These are phyloP conservation scores for Debaryomyces castellii DNA, from an alignment of 805 yeast genomes.

Conservation along the genomic window DNA sequence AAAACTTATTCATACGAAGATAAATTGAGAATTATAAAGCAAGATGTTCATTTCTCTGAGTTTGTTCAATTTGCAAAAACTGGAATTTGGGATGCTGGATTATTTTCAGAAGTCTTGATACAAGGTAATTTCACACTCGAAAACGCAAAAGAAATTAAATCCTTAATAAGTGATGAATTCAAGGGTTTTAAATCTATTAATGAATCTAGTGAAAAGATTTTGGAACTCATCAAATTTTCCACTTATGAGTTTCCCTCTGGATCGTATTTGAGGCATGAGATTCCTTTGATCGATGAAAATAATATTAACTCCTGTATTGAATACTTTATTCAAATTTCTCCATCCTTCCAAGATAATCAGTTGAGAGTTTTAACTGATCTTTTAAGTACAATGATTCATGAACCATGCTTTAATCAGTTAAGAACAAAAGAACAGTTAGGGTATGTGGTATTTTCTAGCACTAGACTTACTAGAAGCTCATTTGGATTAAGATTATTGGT, in stretches of 20 bases:
- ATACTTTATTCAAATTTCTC: constrained; percentile 68
- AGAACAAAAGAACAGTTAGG: constrained; percentile 96
- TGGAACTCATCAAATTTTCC: constrained; percentile 22
- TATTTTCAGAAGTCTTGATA: constrained; percentile 68
- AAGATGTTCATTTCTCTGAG: constrained; percentile 46
- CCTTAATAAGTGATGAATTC: constrained; percentile 40
- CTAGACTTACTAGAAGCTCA: constrained; percentile 65
- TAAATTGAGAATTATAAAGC: constrained; percentile 48
- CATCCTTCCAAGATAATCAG: constrained; percentile 18
- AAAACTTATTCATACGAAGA: constrained; percentile 65
- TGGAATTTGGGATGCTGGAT: constrained; percentile 50
- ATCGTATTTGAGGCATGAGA: constrained; percentile 46
- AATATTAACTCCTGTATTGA: constrained; percentile 86
- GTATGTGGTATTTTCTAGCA: constrained; percentile 84
- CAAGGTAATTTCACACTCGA: constrained; percentile 66
- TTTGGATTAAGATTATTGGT: constrained; percentile 72
- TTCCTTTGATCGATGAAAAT: constrained; percentile 55
- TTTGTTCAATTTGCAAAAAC: constrained; percentile 48
- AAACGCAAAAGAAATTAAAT: constrained; percentile 53
- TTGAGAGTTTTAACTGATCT: constrained; percentile 57
- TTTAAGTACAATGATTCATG: constrained; percentile 70
- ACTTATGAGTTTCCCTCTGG: constrained; percentile 42
- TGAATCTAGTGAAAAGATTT: constrained; percentile 31
- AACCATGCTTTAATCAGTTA: constrained; percentile 85
- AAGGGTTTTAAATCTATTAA: constrained; percentile 21